Evolutionary conservation across 106 monocot genomes (phyloP).

Genomic region (Dendrobium nobile): DNA sequence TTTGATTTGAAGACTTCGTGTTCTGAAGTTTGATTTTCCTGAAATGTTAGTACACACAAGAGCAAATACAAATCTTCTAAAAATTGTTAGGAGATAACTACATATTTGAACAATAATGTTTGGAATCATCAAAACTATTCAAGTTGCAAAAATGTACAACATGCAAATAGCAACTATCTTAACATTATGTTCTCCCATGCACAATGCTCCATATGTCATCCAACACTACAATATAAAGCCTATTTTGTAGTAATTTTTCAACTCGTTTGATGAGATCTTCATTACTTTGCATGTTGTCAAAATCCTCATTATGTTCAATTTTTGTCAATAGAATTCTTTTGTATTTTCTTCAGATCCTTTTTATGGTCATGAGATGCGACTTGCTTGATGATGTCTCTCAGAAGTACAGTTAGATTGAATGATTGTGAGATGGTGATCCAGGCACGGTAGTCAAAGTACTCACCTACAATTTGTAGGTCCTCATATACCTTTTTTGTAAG

Average conservation of each 20-base stretch:
- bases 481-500: too few species aligned
- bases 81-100: too few species aligned
- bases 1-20: too few species aligned
- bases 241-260: slow-evolving; percentile 9
- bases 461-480: slow-evolving; percentile 1
- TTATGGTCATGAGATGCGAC: slow-evolving; percentile 12
- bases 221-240: neutral
- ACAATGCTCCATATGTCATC: too few species aligned
- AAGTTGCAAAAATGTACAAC: too few species aligned
- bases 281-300: neutral
- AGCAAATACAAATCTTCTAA: too few species aligned
- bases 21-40: too few species aligned
- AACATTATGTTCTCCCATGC: too few species aligned
- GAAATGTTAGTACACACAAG: too few species aligned
- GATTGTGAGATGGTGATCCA: slow-evolving; percentile 27
- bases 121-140: too few species aligned
- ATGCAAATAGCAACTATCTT: too few species aligned
- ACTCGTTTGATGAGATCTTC: slow-evolving; percentile 13
- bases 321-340: neutral
- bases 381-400: neutral
- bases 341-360: slow-evolving; percentile 6
- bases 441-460: slow-evolving; percentile 16
- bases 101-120: too few species aligned
- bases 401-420: neutral
- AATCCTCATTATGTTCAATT: neutral